Conservation (phyloP, 208 protist species). For the Leishmania turanica region DNA sequence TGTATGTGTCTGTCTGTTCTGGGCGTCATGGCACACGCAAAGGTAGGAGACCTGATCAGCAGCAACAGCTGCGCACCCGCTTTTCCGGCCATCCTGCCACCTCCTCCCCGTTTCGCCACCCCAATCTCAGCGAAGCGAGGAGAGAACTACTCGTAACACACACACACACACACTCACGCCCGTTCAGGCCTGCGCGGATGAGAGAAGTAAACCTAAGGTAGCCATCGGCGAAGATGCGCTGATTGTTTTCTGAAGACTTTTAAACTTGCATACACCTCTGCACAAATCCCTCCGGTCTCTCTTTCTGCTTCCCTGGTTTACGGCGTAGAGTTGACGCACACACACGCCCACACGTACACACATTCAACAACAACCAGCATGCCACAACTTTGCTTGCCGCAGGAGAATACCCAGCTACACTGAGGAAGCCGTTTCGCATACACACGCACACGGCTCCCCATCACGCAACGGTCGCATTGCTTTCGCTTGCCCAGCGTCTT, state of each 20-base stretch:
- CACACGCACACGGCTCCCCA: background rate
- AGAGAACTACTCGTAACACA: background rate
- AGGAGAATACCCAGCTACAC: background rate
- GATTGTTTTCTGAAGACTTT: background rate
- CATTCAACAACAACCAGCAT: background rate
- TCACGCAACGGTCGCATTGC: background rate
- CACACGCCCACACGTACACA: no score
- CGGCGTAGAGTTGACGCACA: background rate
- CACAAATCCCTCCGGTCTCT: background rate
- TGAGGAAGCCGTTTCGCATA: background rate
- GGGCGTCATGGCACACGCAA: background rate
- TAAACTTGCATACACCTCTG: background rate
- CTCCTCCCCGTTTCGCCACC: background rate
- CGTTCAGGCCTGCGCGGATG: background rate
- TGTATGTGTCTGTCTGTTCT: no score
- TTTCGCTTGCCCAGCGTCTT: background rate
- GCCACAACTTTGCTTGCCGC: background rate
- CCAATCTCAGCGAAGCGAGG: background rate
- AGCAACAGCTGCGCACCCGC: background rate
- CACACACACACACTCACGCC: no score
- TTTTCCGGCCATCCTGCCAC: background rate
- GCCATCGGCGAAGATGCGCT: background rate
- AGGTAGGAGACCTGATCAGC: background rate
- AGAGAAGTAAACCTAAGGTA: background rate
- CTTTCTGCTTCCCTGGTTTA: background rate